phyloP scores from a whole-genome alignment of 2,329 filamentous ascomycete genomes.

The Dothiorella sarmentorum region DNA sequence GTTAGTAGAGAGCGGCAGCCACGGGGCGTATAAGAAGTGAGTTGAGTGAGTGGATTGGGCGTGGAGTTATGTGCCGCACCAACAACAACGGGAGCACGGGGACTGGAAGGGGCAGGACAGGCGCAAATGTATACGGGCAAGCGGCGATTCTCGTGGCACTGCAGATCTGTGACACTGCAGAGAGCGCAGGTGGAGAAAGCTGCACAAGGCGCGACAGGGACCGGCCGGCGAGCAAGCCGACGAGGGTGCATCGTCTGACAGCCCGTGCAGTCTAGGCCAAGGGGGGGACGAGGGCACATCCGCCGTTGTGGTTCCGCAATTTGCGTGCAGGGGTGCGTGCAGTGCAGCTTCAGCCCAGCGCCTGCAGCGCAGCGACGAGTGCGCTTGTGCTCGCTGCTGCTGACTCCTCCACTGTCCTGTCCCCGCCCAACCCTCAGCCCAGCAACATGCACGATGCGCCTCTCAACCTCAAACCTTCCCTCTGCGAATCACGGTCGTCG shows the following conservation, averaged over 20 bases:
- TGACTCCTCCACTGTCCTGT: background rate
- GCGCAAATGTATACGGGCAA: slow-evolving; percentile 25
- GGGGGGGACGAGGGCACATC: slow-evolving; percentile 3
- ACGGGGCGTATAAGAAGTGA: background rate
- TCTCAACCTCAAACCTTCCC: background rate
- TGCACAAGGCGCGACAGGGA: slow-evolving; percentile 12
- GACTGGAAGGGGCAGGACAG: slow-evolving; percentile 11
- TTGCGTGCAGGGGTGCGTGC: slow-evolving; percentile 5
- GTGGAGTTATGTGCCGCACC: background rate
- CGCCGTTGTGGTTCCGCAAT: slow-evolving; percentile 15
- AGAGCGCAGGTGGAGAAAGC: slow-evolving; percentile 1
- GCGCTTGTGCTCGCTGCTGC: background rate
- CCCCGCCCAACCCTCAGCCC: background rate
- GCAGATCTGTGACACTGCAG: slow-evolving; percentile 20
- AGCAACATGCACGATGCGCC: background rate
- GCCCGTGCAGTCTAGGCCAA: slow-evolving; percentile 10
- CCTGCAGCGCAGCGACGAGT: too few species aligned
- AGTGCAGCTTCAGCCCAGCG: too few species aligned
- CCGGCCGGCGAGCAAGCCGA: slow-evolving; percentile 5
- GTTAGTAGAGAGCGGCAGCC: slow-evolving; percentile 5
- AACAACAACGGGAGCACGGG: slow-evolving; percentile 12
- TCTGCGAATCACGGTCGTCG: background rate
- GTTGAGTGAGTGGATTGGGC: background rate
- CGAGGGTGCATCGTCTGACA: slow-evolving; percentile 13
- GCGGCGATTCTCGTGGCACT: slow-evolving; percentile 25